Conservation (phyloP, 148 eudicot genomes). For the Polygonum maritimum region DNA sequence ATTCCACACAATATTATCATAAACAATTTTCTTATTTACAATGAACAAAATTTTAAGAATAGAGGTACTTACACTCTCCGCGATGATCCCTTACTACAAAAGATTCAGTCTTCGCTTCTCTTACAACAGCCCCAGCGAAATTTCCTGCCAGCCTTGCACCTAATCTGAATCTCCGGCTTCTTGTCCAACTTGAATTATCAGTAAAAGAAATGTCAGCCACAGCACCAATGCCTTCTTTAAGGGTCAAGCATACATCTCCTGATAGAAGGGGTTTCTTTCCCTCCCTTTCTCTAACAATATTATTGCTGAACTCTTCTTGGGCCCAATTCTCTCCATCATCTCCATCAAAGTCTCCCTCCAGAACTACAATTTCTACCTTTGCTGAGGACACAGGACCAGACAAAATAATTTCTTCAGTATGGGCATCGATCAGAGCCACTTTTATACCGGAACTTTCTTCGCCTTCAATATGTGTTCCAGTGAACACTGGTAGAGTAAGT, state of each 20-base stretch:
- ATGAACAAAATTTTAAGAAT: background rate
- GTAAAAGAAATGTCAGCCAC: conserved; percentile 60
- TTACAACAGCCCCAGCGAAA: conserved; percentile 40
- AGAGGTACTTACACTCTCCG: conserved; percentile 54
- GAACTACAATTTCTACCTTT: conserved; percentile 70
- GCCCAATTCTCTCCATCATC: conserved; percentile 66
- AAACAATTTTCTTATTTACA: background rate
- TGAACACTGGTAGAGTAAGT: conserved; percentile 82
- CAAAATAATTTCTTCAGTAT: conserved; percentile 37
- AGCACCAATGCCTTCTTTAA: conserved; percentile 51
- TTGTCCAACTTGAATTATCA: conserved; percentile 78
- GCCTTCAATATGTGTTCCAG: conserved; percentile 92
- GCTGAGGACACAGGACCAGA: conserved; percentile 48
- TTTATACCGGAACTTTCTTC: conserved; percentile 54
- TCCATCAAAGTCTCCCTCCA: conserved; percentile 71
- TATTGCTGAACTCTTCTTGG: conserved; percentile 55
- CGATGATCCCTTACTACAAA: conserved; percentile 79
- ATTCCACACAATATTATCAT: background rate
- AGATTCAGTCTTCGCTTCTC: conserved; percentile 76
- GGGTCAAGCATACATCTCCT: conserved; percentile 42
- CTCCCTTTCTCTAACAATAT: conserved; percentile 70
- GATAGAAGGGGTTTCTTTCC: conserved; percentile 67
- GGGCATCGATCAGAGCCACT: conserved; percentile 54
- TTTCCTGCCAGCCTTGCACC: conserved; percentile 59
- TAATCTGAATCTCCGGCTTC: conserved; percentile 70